Conservation (phyloP, 2,329 filamentous ascomycete genomes). For the Penicillium sp. region DNA sequence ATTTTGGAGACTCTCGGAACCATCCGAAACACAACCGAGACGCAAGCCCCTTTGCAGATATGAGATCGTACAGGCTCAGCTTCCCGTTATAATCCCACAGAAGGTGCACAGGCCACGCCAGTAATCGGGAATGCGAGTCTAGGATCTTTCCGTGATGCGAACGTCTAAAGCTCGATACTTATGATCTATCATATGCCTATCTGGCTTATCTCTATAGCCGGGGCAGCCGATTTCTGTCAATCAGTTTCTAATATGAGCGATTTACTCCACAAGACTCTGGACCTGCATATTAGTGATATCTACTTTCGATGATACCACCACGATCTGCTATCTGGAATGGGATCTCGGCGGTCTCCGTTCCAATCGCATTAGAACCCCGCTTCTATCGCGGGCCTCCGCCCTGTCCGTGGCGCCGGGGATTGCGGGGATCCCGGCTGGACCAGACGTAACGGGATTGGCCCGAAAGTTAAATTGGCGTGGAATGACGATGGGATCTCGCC, state of each 20-base stretch:
- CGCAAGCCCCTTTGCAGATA: background rate
- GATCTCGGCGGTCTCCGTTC: conserved; percentile 15
- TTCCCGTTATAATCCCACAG: background rate
- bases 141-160: background rate
- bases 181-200: background rate
- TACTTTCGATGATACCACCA: background rate
- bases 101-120: too few relatives aligned
- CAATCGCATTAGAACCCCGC: conserved; percentile 6
- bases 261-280: background rate
- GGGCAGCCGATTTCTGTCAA: background rate
- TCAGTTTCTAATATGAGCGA: background rate
- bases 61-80: background rate
- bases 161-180: background rate
- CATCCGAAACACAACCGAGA: background rate
- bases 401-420: background rate
- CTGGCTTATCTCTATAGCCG: background rate
- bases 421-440: conserved; percentile 12
- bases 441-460: conserved; percentile 8
- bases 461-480: conserved; percentile 1
- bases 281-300: background rate
- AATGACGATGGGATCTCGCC: background rate
- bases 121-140: background rate
- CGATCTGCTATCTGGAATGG: conserved; percentile 1
- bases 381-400: conserved; percentile 1
- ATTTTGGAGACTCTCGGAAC: background rate